These are phyloP conservation scores for Collybiopsis confluens DNA, from an alignment of 768 basidiomycete species.

Conservation along the genomic window DNA sequence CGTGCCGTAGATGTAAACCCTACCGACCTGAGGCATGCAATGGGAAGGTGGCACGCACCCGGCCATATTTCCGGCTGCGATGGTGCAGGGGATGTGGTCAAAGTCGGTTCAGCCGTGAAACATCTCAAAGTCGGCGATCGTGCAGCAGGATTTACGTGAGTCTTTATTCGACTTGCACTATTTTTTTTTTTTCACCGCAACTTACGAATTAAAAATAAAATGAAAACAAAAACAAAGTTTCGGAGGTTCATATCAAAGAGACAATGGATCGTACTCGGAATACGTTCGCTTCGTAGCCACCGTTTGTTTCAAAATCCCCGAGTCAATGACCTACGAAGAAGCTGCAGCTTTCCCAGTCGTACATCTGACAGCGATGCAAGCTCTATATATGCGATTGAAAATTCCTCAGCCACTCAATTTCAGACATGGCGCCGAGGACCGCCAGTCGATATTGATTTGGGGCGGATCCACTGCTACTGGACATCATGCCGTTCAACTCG, in stretches of 20 bases:
- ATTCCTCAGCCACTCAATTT: neutral
- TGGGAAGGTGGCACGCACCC: neutral
- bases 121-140: slow-evolving; percentile 4
- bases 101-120: neutral
- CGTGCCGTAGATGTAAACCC: slow-evolving; percentile 3
- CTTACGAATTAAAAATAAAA: no score
- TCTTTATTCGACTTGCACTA: no score
- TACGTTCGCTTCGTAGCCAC: slow-evolving; percentile 1
- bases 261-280: slow-evolving; percentile 2
- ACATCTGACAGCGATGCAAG: slow-evolving; percentile 3
- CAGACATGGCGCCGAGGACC: neutral
- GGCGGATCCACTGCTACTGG: slow-evolving; percentile 3
- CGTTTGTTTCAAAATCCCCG: slow-evolving; percentile 4
- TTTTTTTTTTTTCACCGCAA: no score
- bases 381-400: neutral
- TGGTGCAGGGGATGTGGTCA: slow-evolving; percentile 2
- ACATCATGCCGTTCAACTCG: slow-evolving; percentile 7
- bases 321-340: neutral
- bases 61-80: slow-evolving; percentile 2
- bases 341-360: neutral
- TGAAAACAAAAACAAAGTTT: neutral
- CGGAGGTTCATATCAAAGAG: neutral
- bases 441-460: neutral
- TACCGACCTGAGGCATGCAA: neutral
- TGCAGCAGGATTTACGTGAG: slow-evolving; percentile 3